Percentiles rank a stretch among this genome's conserved stretches.
Evolutionary conservation across 208 protist genomes (phyloP).

Genomic region (Hexamita inflata): DNA sequence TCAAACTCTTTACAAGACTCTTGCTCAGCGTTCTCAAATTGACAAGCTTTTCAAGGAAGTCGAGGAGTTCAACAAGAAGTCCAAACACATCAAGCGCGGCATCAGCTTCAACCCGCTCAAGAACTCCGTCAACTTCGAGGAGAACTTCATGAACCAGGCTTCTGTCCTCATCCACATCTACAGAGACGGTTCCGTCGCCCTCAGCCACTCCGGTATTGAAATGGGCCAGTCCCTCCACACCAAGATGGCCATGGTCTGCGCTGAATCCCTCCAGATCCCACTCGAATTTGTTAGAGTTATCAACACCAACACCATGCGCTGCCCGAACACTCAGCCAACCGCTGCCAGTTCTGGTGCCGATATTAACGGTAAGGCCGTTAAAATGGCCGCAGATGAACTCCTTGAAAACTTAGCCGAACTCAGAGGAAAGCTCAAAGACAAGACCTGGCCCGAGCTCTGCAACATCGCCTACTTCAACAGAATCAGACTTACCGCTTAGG

Average conservation of each 20-base stretch:
- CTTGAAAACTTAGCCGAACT: background rate
- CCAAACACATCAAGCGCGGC: conserved; percentile 32
- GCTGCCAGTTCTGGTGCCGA: conserved; percentile 41
- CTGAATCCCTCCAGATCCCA: conserved; percentile 38
- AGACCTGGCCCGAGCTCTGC: conserved; percentile 6
- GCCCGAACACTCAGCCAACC: conserved; percentile 52
- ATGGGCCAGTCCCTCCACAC: conserved; percentile 38
- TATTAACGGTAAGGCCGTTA: conserved; percentile 32
- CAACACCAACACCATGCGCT: conserved; percentile 45
- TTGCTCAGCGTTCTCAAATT: background rate
- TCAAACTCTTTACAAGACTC: background rate
- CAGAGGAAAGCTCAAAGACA: background rate
- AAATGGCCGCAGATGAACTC: conserved; percentile 5
- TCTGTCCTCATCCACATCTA: conserved; percentile 32
- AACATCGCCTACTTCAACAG: conserved; percentile 20
- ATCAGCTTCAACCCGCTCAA: conserved; percentile 33
- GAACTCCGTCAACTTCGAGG: conserved; percentile 34
- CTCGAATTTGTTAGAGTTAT: conserved; percentile 37
- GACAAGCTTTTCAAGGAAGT: background rate
- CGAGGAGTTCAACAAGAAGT: conserved; percentile 24
- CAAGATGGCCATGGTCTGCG: conserved; percentile 41
- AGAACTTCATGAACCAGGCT: conserved; percentile 43
- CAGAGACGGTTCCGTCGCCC: conserved; percentile 33
- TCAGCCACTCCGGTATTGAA: conserved; percentile 36
- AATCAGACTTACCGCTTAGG: conserved; percentile 21